Percentiles rank a stretch among this genome's conserved stretches.
Conservation (phyloP, 2,329 filamentous ascomycete genomes). For the Curvularia verruculosa region DNA sequence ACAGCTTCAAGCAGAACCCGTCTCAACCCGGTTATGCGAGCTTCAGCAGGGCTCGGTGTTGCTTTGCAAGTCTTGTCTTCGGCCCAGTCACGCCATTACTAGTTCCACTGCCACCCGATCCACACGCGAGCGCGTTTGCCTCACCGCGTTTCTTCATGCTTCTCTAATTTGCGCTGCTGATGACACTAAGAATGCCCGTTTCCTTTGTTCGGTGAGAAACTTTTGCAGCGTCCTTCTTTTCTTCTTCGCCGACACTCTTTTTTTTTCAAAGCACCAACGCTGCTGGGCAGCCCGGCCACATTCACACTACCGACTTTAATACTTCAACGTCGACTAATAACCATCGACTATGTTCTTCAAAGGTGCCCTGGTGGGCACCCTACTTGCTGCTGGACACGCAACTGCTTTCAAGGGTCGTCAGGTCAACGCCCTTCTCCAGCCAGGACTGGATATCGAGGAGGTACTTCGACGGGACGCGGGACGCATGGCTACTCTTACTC, state of each 20-base stretch:
- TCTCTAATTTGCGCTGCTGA: constrained; percentile 38
- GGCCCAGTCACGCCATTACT: constrained; percentile 41
- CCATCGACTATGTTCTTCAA: constrained; percentile 41
- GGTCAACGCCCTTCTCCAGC: constrained; percentile 37
- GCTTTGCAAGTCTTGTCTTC: constrained; percentile 34
- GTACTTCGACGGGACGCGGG: constrained; percentile 43
- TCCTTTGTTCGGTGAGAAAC: constrained; percentile 31
- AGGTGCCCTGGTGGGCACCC: constrained; percentile 35
- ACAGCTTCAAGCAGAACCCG: constrained; percentile 40
- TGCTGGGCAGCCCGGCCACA: constrained; percentile 46
- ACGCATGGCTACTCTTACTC: constrained; percentile 45
- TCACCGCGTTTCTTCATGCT: constrained; percentile 24
- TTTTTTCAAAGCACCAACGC: constrained; percentile 39
- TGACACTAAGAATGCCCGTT: constrained; percentile 40
- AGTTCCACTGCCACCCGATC: constrained; percentile 23
- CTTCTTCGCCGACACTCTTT: constrained; percentile 31
- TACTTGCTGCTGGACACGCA: constrained; percentile 44
- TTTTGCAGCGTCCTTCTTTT: constrained; percentile 37
- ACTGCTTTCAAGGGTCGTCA: constrained; percentile 34
- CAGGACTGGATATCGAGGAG: constrained; percentile 41
- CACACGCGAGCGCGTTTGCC: constrained; percentile 23
- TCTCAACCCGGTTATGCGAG: constrained; percentile 42
- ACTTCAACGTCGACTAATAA: constrained; percentile 40
- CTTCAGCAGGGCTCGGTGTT: constrained; percentile 36
- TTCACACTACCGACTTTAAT: constrained; percentile 43